These are phyloP conservation scores for Aspergillus neotritici DNA, from an alignment of 2,329 filamentous ascomycete genomes.

Conservation along the genomic window DNA sequence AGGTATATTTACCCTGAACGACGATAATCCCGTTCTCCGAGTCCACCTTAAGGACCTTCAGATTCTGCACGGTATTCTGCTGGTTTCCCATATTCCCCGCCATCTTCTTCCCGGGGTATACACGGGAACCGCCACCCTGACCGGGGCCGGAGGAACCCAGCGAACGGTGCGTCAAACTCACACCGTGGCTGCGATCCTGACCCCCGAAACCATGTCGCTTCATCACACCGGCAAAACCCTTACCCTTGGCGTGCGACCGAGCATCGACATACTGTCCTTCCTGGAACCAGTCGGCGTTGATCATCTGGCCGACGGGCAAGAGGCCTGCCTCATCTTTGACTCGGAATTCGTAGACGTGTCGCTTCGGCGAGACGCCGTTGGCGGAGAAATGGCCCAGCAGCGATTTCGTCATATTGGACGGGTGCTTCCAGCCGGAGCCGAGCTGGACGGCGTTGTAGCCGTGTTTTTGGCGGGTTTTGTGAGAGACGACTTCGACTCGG, in stretches of 20 bases:
- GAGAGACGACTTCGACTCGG: conserved; percentile 78
- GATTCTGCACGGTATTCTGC: conserved; percentile 82
- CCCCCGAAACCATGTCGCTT: conserved; percentile 88
- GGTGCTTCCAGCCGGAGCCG: conserved; percentile 67
- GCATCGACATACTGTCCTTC: conserved; percentile 88
- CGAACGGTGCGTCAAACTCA: conserved; percentile 86
- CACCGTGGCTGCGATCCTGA: conserved; percentile 89
- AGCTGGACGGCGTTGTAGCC: conserved; percentile 95
- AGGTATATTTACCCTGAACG: conserved; percentile 60
- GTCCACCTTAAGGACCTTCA: conserved; percentile 84
- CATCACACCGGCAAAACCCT: conserved; percentile 96
- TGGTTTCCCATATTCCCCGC: conserved; percentile 90
- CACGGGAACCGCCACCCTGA: conserved; percentile 87
- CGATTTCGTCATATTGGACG: conserved; percentile 72
- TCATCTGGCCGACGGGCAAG: conserved; percentile 65
- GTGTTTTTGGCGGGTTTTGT: conserved; percentile 73
- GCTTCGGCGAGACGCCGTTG: conserved; percentile 76
- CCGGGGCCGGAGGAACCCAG: conserved; percentile 85
- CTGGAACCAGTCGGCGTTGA: conserved; percentile 86
- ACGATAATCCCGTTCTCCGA: conserved; percentile 80
- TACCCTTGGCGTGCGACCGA: conserved; percentile 70
- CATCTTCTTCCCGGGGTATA: conserved; percentile 97
- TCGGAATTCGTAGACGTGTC: conserved; percentile 77
- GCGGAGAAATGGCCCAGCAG: conserved; percentile 82
- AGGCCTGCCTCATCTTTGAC: conserved; percentile 70